Conservation (phyloP, 2,329 filamentous ascomycete genomes). For the Coniosporium tulheliwenetii region DNA sequence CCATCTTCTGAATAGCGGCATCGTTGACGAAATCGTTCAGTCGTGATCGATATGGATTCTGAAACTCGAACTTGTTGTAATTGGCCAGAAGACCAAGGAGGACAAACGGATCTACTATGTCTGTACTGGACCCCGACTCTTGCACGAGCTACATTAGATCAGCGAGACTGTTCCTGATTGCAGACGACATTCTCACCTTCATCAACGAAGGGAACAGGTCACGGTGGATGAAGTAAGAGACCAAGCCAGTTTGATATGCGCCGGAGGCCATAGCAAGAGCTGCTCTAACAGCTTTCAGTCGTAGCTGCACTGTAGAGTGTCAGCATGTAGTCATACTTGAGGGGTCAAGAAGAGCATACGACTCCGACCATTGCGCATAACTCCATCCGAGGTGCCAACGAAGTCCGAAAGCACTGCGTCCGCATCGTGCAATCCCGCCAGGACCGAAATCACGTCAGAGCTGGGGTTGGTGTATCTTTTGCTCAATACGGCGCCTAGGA, state of each 20-base stretch:
- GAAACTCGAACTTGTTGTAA: conserved; percentile 98
- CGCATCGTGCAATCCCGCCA: conserved; percentile 78
- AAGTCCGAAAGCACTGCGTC: conserved; percentile 82
- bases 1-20: conserved; percentile 65
- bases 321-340: conserved; percentile 4
- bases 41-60: conserved; percentile 86
- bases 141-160: conserved; percentile 50
- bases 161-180: neutral
- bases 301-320: conserved; percentile 46
- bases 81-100: conserved; percentile 80
- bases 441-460: conserved; percentile 80
- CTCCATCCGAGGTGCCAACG: conserved; percentile 64
- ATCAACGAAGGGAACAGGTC: conserved; percentile 90
- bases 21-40: conserved; percentile 95
- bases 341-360: conserved; percentile 33
- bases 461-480: conserved; percentile 94
- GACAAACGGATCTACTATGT: conserved; percentile 57
- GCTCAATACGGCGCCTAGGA: conserved; percentile 63
- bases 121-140: conserved; percentile 48
- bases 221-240: conserved; percentile 88
- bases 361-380: conserved; percentile 60
- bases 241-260: conserved; percentile 86
- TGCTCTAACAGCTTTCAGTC: conserved; percentile 65
- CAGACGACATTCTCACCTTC: conserved; percentile 46
- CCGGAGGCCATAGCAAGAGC: conserved; percentile 75